Evolutionary conservation across 495 filamentous ascomycete genomes (phyloP), one percentile per base, ranked within the genome.

Genomic region (Jackrogersella multiformis): DNA sequence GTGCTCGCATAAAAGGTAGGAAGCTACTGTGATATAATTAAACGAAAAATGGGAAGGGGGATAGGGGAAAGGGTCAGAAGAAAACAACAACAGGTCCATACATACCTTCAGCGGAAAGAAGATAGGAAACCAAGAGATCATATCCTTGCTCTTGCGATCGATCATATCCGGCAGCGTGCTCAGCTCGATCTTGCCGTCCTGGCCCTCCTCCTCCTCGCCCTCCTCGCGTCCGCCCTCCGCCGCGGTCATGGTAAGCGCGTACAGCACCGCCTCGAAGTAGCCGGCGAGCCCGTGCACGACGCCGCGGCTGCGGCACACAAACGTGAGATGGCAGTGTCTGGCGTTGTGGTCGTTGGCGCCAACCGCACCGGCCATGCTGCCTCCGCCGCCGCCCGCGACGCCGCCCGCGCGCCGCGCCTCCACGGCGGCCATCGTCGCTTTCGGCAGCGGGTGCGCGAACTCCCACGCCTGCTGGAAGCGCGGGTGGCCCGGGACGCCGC

Each of bases 91-190:
- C n/a, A n/a, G n/a, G n/a, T n/a, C 24, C 7, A 62, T 21, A 42
- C 80, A 64, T 84, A 96, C 94, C 88, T 97, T 97, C 8, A 99
- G 75, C 5, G 95, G 95, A 71, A 99, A 99, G 80, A 91, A 97
- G 10, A 98, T 97, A 7, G 95, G 95, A 77, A 99, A 99, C 95
- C 95, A 99, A 69, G 91, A 94, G 58, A 97, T 95, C 95, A 98
- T 98, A 66, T 92, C 90, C 69, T 89, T 88, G 78, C 93, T 97
- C 85, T 98, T 97, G 51, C 81, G 82, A 48, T 93, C 91, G 81
- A 97, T 97, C 38, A 88, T 93, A 55, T 96, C 91, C 5, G 96
- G 95, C 76, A 96, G 89, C 15, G 92, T 99, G 63, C 92, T 96
- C 38, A 99, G 79, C 79, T 97, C 95, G 5, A 97, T 84, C 58